A percentile compares a stretch with the other conserved stretches of the same genome.
Evolutionary conservation across 805 yeast species (phyloP).

Genomic region (Kurtzmaniella cleridarum): DNA sequence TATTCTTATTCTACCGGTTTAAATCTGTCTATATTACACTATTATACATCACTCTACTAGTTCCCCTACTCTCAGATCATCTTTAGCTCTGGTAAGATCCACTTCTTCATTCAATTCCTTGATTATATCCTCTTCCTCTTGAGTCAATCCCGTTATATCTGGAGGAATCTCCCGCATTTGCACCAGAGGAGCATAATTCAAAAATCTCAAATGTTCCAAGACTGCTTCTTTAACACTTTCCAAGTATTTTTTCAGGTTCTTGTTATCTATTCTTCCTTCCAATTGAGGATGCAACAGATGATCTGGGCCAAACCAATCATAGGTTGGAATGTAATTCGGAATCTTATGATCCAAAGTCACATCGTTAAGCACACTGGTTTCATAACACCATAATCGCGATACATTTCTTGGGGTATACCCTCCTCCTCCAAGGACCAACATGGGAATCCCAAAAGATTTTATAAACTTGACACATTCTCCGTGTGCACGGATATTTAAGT

Average conservation of each 20-base stretch:
- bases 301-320: conserved; percentile 86
- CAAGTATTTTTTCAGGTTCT: conserved; percentile 74
- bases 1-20: not conserved
- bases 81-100: conserved; percentile 12
- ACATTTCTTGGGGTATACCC: conserved; percentile 97
- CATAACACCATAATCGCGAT: conserved; percentile 92
- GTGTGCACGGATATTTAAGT: conserved; percentile 85
- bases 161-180: conserved; percentile 91
- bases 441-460: conserved; percentile 84
- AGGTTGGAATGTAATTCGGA: conserved; percentile 71
- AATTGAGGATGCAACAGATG: conserved; percentile 75
- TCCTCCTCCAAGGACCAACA: conserved; percentile 93
- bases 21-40: not conserved
- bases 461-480: conserved; percentile 92
- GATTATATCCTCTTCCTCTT: conserved; percentile 36
- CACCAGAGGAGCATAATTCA: conserved; percentile 93
- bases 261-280: conserved; percentile 66
- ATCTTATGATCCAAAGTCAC: conserved; percentile 39
- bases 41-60: conserved; percentile 10
- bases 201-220: conserved; percentile 71
- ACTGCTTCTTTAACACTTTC: conserved; percentile 73
- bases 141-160: conserved; percentile 37
- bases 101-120: conserved; percentile 33
- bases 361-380: conserved; percentile 75
- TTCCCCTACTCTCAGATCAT: conserved; percentile 23